Evolutionary conservation across 306 rosid species (phyloP), one percentile per base, ranked within the genome.

Genomic region (Quercus wislizeni): DNA sequence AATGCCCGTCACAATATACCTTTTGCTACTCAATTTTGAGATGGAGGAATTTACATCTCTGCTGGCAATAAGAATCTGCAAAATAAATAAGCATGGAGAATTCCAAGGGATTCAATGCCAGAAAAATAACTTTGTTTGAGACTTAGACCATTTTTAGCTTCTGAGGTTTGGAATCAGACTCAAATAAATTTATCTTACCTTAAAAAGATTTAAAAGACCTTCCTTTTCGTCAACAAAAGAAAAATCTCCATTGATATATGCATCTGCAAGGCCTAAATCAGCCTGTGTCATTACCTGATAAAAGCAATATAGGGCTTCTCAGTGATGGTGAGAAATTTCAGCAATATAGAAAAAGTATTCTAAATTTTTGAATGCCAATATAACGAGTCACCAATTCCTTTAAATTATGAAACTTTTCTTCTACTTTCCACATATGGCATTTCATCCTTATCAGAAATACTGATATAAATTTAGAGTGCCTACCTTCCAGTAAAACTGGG

Each of bases 401-500:
- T 61, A 15, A 61, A 9, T n/a, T 61, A 14, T 49, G 5, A 12
- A 12, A 49, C 14, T 49, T 49, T 49, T 3, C 54, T 49, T 4
- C 54, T 49, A 12, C 17, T 61, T 68, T 5, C 28, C 33, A 80
- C 18, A 17, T 52, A 12, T 18, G 21, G 58, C 9, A 61, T 15
- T 25, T 64, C 28, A 64, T n/a, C 64, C 63, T 46, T 1, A 17
- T 8, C 52, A 5, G 73, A 59, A 51, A 41, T 62, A 51, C 43
- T 33, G 30, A 13, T 67, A 67, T 19, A 31, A 68, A 30, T 58
- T 51, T 17, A 7, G 25, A 46, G 77, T 54, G 56, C 65, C 41
- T 75, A 92, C 98, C 96, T 94, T 94, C 98, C 97, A 92, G 86
- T 94, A 94, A 83, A 94, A 94, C 70, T 92, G 98, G 3, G 97